These are phyloP conservation scores for Vitellaria paradoxa DNA, from an alignment of 179 eudicot genomes.

Conservation along the genomic window DNA sequence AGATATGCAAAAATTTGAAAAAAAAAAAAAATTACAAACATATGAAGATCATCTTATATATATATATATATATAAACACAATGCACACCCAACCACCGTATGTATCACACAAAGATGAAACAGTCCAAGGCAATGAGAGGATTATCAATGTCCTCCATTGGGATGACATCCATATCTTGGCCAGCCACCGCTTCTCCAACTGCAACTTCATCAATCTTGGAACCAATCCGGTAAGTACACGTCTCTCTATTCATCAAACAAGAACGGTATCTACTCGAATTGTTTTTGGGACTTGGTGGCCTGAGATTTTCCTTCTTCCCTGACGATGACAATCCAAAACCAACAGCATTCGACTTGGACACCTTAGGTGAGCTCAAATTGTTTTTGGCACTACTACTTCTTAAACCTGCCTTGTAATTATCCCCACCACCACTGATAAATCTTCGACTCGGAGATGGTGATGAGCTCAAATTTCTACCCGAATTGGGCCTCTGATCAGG, in stretches of 20 bases:
- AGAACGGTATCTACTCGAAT: conserved; percentile 25
- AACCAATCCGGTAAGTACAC: conserved; percentile 25
- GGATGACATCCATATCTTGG: conserved; percentile 36
- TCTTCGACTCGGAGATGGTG: conserved; percentile 62
- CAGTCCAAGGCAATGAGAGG: conserved; percentile 83
- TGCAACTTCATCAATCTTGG: conserved; percentile 36
- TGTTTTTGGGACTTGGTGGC: conserved; percentile 41
- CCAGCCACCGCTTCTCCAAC: conserved; percentile 25
- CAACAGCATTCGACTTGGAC: conserved; percentile 10
- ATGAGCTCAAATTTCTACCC: conserved; percentile 33
- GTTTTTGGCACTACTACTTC: neutral
- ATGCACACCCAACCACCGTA: neutral
- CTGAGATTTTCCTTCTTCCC: conserved; percentile 31
- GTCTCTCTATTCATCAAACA: conserved; percentile 29
- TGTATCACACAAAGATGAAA: conserved; percentile 59
- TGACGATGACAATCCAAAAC: conserved; percentile 4
- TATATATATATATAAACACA: neutral
- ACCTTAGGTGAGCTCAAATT: neutral
- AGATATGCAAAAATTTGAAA: neutral
- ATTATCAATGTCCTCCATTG: conserved; percentile 60
- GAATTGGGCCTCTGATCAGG: conserved; percentile 26
- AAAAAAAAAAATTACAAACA: neutral
- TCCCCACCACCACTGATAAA: conserved; percentile 16
- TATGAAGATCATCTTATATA: neutral
- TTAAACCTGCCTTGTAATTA: neutral